Evolutionary conservation across 2,329 filamentous ascomycete genomes (phyloP).

Genomic region (Phoma sp.): DNA sequence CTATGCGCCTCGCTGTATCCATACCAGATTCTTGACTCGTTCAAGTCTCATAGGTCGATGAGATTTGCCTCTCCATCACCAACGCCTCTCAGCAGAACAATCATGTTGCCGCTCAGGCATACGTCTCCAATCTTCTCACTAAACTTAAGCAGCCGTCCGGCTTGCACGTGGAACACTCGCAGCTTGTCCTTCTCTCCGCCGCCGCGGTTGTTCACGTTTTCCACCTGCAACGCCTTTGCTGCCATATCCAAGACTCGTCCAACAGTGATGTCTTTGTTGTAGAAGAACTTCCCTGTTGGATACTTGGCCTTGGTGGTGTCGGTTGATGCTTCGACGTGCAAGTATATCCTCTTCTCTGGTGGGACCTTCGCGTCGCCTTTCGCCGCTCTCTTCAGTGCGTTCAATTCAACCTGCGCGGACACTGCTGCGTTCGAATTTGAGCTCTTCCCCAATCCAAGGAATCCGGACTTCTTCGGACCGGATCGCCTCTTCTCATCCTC

Average conservation of each 20-base stretch:
- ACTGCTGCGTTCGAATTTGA: slow-evolving; percentile 54
- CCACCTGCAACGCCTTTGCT: slow-evolving; percentile 76
- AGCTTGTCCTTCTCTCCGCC: slow-evolving; percentile 79
- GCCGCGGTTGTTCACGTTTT: slow-evolving; percentile 83
- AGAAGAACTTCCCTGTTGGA: slow-evolving; percentile 65
- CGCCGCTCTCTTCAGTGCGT: slow-evolving; percentile 81
- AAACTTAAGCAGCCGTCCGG: slow-evolving; percentile 84
- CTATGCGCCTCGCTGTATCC: neutral
- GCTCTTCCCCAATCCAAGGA: slow-evolving; percentile 32
- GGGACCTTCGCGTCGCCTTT: slow-evolving; percentile 88
- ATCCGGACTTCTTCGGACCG: slow-evolving; percentile 30
- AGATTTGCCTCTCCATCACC: slow-evolving; percentile 77
- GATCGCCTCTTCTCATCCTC: slow-evolving; percentile 61
- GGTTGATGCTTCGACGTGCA: slow-evolving; percentile 88
- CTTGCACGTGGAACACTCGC: slow-evolving; percentile 91
- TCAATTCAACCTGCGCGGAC: slow-evolving; percentile 71
- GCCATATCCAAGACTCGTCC: slow-evolving; percentile 81
- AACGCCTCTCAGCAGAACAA: slow-evolving; percentile 86
- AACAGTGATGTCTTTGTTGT: slow-evolving; percentile 78
- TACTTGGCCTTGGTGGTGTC: slow-evolving; percentile 84
- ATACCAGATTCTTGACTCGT: neutral
- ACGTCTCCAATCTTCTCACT: slow-evolving; percentile 79
- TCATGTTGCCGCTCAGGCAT: slow-evolving; percentile 82
- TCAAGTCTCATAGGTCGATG: slow-evolving; percentile 58
- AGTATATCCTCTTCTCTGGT: slow-evolving; percentile 83